Percentiles rank a stretch among this genome's conserved stretches.
These are phyloP conservation scores for Galeopsis tetrahit DNA, from an alignment of 257 asterid species.

Conservation along the genomic window DNA sequence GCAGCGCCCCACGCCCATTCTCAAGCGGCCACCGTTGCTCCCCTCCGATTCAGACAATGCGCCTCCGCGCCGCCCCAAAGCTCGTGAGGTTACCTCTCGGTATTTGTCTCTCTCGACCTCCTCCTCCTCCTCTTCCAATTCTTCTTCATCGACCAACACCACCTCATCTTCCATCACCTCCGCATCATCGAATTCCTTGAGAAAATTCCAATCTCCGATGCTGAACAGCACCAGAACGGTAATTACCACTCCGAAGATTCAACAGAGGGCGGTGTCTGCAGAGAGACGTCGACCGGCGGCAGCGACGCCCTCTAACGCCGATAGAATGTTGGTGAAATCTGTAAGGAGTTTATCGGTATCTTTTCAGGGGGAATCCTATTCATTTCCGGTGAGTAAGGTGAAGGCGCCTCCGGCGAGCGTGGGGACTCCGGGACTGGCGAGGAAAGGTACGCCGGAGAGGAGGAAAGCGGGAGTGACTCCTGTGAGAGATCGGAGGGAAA, in stretches of 20 bases:
- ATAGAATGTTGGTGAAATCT: constrained; percentile 59
- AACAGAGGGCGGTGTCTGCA: constrained; percentile 47
- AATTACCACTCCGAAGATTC: constrained; percentile 45
- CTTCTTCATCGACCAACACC: constrained; percentile 56
- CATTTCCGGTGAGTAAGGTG: constrained; percentile 57
- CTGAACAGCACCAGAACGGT: constrained; percentile 39
- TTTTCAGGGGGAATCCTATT: constrained; percentile 80
- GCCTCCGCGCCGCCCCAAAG: constrained; percentile 56
- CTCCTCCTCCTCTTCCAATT: constrained; percentile 60
- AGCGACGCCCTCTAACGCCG: constrained; percentile 52
- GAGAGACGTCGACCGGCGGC: constrained; percentile 54
- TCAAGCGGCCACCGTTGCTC: constrained; percentile 65
- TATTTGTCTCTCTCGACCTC: constrained; percentile 65
- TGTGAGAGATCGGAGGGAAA: constrained; percentile 51
- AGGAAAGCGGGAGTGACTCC: constrained; percentile 57
- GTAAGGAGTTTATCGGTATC: constrained; percentile 77
- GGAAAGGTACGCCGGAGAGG: constrained; percentile 80
- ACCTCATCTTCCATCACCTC: constrained; percentile 63
- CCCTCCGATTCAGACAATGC: constrained; percentile 68
- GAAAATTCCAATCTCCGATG: constrained; percentile 61
- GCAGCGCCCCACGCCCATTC: constrained; percentile 51
- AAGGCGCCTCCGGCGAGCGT: constrained; percentile 56
- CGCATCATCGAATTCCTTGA: constrained; percentile 51
- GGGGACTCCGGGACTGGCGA: constrained; percentile 43
- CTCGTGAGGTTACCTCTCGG: constrained; percentile 66